Evolutionary conservation across 2,329 filamentous ascomycete species (phyloP).

Genomic region (Penicillium vulpinum): DNA sequence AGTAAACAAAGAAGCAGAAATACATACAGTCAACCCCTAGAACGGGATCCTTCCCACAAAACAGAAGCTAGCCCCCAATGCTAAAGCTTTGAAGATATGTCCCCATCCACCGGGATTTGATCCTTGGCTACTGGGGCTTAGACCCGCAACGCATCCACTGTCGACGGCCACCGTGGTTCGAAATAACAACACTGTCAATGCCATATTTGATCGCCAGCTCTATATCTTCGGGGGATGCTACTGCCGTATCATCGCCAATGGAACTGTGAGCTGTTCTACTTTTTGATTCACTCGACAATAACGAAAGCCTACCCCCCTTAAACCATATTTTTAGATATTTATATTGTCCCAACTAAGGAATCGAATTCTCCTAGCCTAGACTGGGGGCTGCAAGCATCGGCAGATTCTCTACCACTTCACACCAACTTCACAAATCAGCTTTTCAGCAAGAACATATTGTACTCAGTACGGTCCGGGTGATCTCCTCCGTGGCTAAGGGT

Average conservation of each 20-base stretch:
- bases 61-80: conserved; percentile 35
- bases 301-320: conserved; percentile 29
- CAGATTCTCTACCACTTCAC: not conserved
- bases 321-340: conserved; percentile 49
- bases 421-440: not conserved
- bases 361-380: conserved; percentile 52
- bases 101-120: conserved; percentile 38
- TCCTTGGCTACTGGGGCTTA: conserved; percentile 31
- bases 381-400: conserved; percentile 34
- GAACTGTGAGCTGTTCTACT: not conserved
- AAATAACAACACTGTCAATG: conserved; percentile 40
- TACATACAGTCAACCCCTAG: conserved; percentile 9
- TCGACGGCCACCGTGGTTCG: conserved; percentile 44
- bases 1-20: not conserved
- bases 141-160: conserved; percentile 37
- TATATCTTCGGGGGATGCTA: conserved; percentile 38
- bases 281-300: not conserved
- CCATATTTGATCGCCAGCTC: conserved; percentile 37
- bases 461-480: conserved; percentile 27
- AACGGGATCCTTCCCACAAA: conserved; percentile 32
- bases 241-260: conserved; percentile 3
- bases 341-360: conserved; percentile 51
- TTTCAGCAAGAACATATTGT: conserved; percentile 22
- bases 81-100: conserved; percentile 41
- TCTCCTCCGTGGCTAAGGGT: conserved; percentile 34